A percentile compares a stretch with the other conserved stretches of the same genome.
Evolutionary conservation across 345 rosid species (phyloP).

Genomic region (Excoecaria agallocha): DNA sequence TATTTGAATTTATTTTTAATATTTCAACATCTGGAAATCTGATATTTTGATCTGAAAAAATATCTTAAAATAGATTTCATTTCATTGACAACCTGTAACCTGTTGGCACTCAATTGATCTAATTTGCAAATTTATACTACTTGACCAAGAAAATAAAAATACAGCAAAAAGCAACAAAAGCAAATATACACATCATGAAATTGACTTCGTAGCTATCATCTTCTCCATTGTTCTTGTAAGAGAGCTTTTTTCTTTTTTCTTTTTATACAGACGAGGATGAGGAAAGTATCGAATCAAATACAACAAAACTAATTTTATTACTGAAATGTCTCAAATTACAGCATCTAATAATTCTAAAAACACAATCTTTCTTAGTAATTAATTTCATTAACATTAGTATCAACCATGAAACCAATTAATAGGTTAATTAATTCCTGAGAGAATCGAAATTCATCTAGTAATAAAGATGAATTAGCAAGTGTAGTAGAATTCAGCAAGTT

Average conservation of each 20-base stretch:
- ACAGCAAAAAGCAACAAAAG: background rate
- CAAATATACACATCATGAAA: background rate
- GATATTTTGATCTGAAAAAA: background rate
- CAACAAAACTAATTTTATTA: too few relatives aligned
- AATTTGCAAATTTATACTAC: background rate
- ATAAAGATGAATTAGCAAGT: conserved; percentile 35
- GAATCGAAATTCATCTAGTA: too few relatives aligned
- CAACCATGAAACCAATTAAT: conserved; percentile 18
- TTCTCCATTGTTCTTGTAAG: too few relatives aligned
- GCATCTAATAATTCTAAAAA: too few relatives aligned
- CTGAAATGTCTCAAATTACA: too few relatives aligned
- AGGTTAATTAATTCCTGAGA: conserved; percentile 17
- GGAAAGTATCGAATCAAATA: too few relatives aligned
- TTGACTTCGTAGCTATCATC: background rate
- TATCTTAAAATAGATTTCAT: background rate
- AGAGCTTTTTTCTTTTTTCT: too few relatives aligned
- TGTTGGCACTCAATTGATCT: background rate
- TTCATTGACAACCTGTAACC: conserved; percentile 5
- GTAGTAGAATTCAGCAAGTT: conserved; percentile 63
- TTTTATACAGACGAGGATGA: too few relatives aligned
- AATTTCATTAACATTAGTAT: background rate
- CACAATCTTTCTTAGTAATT: too few relatives aligned
- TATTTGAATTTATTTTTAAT: background rate
- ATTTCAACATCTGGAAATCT: background rate
- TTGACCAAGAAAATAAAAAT: background rate